These are phyloP conservation scores for Rhodotorula kratochvilovae DNA, from an alignment of 768 basidiomycete species.

Conservation along the genomic window DNA sequence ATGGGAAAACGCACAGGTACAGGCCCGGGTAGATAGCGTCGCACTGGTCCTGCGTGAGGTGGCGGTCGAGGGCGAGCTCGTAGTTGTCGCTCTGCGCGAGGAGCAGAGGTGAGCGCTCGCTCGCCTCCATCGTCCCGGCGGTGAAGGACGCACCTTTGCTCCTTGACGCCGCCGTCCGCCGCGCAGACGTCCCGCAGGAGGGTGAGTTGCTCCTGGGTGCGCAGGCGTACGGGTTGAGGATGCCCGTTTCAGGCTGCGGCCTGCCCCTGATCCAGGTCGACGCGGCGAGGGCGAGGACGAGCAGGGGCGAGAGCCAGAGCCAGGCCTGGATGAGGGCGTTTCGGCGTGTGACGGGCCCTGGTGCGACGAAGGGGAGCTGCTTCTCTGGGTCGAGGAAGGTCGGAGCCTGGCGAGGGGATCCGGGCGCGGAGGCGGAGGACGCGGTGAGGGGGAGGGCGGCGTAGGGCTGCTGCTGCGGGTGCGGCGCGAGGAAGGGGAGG, in stretches of 20 bases:
- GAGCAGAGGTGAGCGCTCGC: neutral
- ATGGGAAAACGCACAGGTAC: conserved; percentile 11
- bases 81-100: neutral
- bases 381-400: neutral
- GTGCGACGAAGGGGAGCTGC: neutral
- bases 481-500: neutral
- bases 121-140: neutral
- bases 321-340: conserved; percentile 4
- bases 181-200: conserved; percentile 9
- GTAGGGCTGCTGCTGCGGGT: no score
- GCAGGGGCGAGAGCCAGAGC: conserved; percentile 18
- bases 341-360: neutral
- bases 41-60: conserved; percentile 24
- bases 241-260: neutral
- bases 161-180: neutral
- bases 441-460: no score
- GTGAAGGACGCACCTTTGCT: neutral
- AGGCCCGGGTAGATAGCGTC: conserved; percentile 30
- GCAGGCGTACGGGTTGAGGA: conserved; percentile 25
- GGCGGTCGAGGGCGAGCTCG: conserved; percentile 20
- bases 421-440: no score
- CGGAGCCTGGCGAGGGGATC: no score
- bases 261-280: neutral
- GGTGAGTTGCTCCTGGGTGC: conserved; percentile 1
- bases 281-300: conserved; percentile 12